phyloP scores from a whole-genome alignment of 2,329 filamentous ascomycete genomes.

The Colletotrichum sp. region DNA sequence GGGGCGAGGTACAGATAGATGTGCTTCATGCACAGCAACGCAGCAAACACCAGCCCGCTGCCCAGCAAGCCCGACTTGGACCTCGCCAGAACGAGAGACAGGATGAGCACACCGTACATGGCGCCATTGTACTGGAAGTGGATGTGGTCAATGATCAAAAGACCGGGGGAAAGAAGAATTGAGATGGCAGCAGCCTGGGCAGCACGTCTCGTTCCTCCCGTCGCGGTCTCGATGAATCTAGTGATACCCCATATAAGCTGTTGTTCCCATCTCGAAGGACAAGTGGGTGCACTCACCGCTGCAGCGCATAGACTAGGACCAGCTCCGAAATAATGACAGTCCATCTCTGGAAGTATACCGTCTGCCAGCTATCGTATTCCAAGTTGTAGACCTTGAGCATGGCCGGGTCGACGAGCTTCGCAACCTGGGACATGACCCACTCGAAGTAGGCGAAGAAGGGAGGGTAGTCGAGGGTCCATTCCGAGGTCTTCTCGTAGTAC shows the following conservation, averaged over 20 bases:
- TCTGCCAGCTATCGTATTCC: slow-evolving; percentile 90
- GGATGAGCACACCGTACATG: slow-evolving; percentile 87
- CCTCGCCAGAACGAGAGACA: slow-evolving; percentile 84
- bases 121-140: slow-evolving; percentile 99
- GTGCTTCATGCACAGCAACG: slow-evolving; percentile 92
- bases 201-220: slow-evolving; percentile 68
- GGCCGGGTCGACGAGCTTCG: slow-evolving; percentile 75
- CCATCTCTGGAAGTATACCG: slow-evolving; percentile 89
- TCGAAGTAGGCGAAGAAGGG: slow-evolving; percentile 98
- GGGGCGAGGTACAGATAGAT: slow-evolving; percentile 97
- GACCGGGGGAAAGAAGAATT: slow-evolving; percentile 86
- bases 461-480: slow-evolving; percentile 99
- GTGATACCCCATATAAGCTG: background rate
- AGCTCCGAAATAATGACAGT: slow-evolving; percentile 88
- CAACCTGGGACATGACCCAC: slow-evolving; percentile 85
- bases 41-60: slow-evolving; percentile 84
- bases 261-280: background rate
- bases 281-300: slow-evolving; percentile 55
- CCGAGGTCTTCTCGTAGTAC: slow-evolving; percentile 97
- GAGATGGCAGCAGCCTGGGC: slow-evolving; percentile 89
- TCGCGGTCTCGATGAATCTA: slow-evolving; percentile 78
- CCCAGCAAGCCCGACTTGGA: slow-evolving; percentile 75
- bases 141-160: slow-evolving; percentile 97
- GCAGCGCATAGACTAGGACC: slow-evolving; percentile 81
- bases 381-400: slow-evolving; percentile 86